These are phyloP conservation scores for Vitellaria paradoxa DNA, from an alignment of 179 eudicot species.

Conservation along the genomic window DNA sequence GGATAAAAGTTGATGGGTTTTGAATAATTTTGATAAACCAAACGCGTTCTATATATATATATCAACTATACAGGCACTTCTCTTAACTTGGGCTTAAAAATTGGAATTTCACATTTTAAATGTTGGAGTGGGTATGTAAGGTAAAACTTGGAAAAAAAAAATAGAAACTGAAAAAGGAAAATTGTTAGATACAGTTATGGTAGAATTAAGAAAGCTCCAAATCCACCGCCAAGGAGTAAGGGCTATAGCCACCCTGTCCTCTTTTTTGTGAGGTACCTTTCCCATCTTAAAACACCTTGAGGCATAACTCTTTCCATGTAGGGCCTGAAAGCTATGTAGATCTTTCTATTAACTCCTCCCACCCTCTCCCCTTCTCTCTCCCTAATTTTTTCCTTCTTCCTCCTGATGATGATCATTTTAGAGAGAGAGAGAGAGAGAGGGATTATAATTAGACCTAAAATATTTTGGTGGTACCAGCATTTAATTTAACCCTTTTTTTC, in stretches of 20 bases:
- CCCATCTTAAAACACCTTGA: slow-evolving; percentile 32
- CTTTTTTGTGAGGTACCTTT: slow-evolving; percentile 48
- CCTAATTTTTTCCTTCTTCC: slow-evolving; percentile 5
- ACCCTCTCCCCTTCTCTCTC: slow-evolving; percentile 5
- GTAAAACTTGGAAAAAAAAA: not conserved
- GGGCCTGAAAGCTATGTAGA: slow-evolving; percentile 55
- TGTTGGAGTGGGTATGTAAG: not conserved
- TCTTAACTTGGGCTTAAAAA: not conserved
- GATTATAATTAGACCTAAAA: not conserved
- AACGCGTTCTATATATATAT: too few relatives aligned
- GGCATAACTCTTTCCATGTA: slow-evolving; percentile 27
- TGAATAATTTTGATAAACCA: too few relatives aligned
- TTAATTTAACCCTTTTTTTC: not conserved
- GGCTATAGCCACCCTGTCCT: slow-evolving; percentile 53
- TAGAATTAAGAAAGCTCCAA: slow-evolving; percentile 32
- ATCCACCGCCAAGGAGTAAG: slow-evolving; percentile 29
- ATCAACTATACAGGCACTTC: not conserved
- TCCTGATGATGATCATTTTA: slow-evolving; percentile 3
- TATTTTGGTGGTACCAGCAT: not conserved
- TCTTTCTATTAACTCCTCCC: slow-evolving; percentile 25
- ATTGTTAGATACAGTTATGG: not conserved
- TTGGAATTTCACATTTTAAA: not conserved
- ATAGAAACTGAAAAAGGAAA: slow-evolving; percentile 1
- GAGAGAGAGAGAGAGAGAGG: slow-evolving; percentile 1
- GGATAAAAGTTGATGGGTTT: too few relatives aligned